Evolutionary conservation across 352 stramenopile species (phyloP), one percentile per base, ranked within the genome.

Genomic region (Pythium periplocum): DNA sequence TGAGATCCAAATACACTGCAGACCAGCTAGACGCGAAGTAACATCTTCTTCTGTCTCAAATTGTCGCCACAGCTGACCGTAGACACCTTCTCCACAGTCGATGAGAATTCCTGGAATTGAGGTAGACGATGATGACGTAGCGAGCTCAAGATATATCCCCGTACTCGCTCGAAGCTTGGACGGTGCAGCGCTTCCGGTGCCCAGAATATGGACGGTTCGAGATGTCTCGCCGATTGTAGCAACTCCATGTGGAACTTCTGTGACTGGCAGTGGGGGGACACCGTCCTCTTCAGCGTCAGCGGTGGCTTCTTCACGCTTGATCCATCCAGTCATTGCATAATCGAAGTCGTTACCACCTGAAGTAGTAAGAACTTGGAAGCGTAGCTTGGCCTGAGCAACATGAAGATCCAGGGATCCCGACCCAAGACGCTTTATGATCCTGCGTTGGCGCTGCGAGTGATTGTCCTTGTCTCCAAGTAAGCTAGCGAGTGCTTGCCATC

Each of bases 131-230:
- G 58, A 51, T 26, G 26, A 53, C 34, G 3, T 30, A 56, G 51
- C 58, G 6, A 96, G 50, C 45, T 84, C 66, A 8, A 98, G 42
- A 60, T 95, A 96, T 34, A 98, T 98, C 30, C 87, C 91, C 3
- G 83, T 98, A 30, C 98, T 97, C 59, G 98, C 98, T 9, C 96
- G 87, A 46, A 98, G 88, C 67, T 98, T 99, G 45, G 93, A 98
- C 33, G 96, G 96, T 2, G 98, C 78, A 2, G 96, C 96, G 32
- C 90, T 98, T 1, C 96, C 96, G 2, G 96, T 99, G 5, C 96
- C 96, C 7, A 98, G 78, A 39, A 99, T 96, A 31, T 93, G 83
- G 30, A 99, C 51, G 11, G 8, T 45, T 30, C 17, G 6, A 3
- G 30, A n/a, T 4, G 31, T 32, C 4, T 51, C 31, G 45, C 12